These are phyloP conservation scores for Baudoinia panamericana DNA, from an alignment of 495 filamentous ascomycete genomes.

Conservation along the genomic window DNA sequence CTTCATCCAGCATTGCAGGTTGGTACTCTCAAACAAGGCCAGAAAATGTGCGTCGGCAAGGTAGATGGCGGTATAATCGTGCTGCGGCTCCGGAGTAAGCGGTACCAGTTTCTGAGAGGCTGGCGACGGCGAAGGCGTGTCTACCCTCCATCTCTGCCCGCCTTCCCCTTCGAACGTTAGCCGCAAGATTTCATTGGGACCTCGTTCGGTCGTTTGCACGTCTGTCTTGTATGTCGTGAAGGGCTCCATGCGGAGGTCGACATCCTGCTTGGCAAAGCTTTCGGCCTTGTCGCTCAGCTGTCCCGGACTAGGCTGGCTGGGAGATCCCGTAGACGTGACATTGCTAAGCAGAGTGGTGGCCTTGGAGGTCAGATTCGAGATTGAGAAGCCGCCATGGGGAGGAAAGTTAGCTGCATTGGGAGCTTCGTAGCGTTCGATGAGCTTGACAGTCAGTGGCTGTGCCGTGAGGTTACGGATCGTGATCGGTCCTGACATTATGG, in stretches of 20 bases:
- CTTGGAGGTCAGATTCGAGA: conserved; percentile 26
- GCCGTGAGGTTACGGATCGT: conserved; percentile 81
- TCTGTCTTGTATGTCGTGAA: conserved; percentile 46
- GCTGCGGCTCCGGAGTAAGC: conserved; percentile 41
- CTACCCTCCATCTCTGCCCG: conserved; percentile 44
- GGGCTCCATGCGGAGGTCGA: conserved; percentile 43
- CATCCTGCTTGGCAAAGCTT: conserved; percentile 43
- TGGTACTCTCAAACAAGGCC: conserved; percentile 60
- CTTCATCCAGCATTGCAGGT: conserved; percentile 70
- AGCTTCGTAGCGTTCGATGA: conserved; percentile 56
- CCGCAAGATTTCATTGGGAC: conserved; percentile 43
- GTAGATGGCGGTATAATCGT: conserved; percentile 62
- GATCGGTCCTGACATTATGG: conserved; percentile 30
- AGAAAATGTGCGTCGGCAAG: conserved; percentile 50
- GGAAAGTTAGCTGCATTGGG: conserved; percentile 31
- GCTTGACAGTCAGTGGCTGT: conserved; percentile 55
- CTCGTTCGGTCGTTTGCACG: conserved; percentile 34
- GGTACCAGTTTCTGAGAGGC: conserved; percentile 44
- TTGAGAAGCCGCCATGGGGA: conserved; percentile 28
- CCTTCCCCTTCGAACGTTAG: conserved; percentile 49
- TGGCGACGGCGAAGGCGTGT: conserved; percentile 42
- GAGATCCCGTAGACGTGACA: conserved; percentile 1
- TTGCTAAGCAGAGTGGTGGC: conserved; percentile 22
- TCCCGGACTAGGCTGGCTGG: conserved; percentile 18
- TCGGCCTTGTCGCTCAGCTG: conserved; percentile 38